Evolutionary conservation across 345 rosid genomes (phyloP).

Genomic region (Nasturtium officinale): DNA sequence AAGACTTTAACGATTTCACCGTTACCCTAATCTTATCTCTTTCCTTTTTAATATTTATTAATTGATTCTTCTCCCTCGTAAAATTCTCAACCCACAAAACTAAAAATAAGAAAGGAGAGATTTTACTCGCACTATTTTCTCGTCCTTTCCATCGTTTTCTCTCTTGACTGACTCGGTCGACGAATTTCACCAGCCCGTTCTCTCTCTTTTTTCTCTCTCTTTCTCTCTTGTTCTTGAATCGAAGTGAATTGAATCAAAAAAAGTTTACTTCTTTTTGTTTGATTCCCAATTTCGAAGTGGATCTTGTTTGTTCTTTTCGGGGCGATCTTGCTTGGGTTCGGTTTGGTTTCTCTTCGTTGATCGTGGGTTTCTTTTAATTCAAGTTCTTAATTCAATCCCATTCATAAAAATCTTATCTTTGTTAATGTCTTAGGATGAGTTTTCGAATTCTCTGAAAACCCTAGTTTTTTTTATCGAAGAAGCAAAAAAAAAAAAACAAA

Average conservation of each 20-base stretch:
- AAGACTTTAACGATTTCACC: conserved; percentile 41
- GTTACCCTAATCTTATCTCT: conserved; percentile 39
- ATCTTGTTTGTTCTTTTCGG: conserved; percentile 22
- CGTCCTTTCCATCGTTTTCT: conserved; percentile 42
- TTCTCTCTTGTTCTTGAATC: conserved; percentile 24
- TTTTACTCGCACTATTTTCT: conserved; percentile 31
- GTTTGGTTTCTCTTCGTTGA: conserved; percentile 37
- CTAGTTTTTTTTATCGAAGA: conserved; percentile 35
- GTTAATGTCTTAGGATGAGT: conserved; percentile 22
- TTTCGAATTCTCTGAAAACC: conserved; percentile 36
- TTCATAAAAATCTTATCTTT: background rate
- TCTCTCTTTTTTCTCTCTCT: conserved; percentile 6
- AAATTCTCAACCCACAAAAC: conserved; percentile 34
- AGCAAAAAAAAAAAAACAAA: background rate
- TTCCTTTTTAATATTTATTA: background rate
- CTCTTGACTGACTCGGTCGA: conserved; percentile 51
- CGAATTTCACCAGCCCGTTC: conserved; percentile 38
- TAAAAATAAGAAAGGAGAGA: background rate
- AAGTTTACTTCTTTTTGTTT: background rate
- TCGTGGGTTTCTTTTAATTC: conserved; percentile 13
- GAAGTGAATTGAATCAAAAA: conserved; percentile 18
- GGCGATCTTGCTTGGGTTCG: conserved; percentile 42
- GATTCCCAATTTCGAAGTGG: background rate
- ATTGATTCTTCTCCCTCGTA: conserved; percentile 15
- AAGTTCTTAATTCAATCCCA: conserved; percentile 5